A percentile compares a stretch with the other conserved stretches of the same genome.
Evolutionary conservation across 306 rosid genomes (phyloP).

Genomic region (Dalbergia cochinchinensis): DNA sequence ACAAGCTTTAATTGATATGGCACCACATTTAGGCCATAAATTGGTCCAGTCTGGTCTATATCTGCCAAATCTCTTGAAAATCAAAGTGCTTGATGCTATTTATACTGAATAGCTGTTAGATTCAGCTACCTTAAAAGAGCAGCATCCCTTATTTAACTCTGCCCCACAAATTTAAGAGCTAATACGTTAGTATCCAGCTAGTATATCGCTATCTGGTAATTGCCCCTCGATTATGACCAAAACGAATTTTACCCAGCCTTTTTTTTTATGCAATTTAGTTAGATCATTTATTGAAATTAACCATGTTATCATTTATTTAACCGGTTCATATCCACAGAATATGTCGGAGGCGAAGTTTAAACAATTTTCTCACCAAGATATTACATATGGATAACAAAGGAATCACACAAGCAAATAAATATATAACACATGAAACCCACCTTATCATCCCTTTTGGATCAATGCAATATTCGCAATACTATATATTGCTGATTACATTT

Average conservation of each 20-base stretch:
- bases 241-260: not conserved
- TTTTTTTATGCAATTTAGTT: not conserved
- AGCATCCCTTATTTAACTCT: slow-evolving; percentile 10
- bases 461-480: not conserved
- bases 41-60: not conserved
- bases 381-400: not conserved
- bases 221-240: not conserved
- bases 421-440: not conserved
- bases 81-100: slow-evolving; percentile 33
- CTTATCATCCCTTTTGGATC: not conserved
- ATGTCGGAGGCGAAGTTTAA: not conserved
- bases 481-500: no score
- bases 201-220: not conserved
- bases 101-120: slow-evolving; percentile 17
- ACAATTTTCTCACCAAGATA: not conserved
- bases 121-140: not conserved
- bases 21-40: slow-evolving; percentile 8
- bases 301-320: not conserved
- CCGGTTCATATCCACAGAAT: not conserved
- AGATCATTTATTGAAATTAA: not conserved
- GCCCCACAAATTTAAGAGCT: not conserved
- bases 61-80: slow-evolving; percentile 16
- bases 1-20: not conserved
- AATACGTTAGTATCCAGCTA: not conserved
- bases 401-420: not conserved